These are phyloP conservation scores for Myriangium duriaei DNA, from an alignment of 2,329 filamentous ascomycete species.

Conservation along the genomic window DNA sequence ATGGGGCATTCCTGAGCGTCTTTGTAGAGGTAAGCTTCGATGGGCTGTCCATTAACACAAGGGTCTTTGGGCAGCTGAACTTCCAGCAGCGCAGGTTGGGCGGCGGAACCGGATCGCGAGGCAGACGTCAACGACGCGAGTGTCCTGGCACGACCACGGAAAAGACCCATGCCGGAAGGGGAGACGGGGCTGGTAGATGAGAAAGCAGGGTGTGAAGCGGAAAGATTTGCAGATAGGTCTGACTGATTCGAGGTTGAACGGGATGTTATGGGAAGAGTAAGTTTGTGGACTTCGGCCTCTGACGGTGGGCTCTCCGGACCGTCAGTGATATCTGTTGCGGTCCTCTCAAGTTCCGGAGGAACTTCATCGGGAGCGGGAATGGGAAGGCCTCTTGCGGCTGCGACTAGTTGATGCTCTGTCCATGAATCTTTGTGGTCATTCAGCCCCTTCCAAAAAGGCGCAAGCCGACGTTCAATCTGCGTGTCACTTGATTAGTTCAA, in stretches of 20 bases:
- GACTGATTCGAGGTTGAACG: constrained; percentile 70
- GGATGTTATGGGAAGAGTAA: constrained; percentile 68
- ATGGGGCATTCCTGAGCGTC: constrained; percentile 85
- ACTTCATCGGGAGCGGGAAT: constrained; percentile 77
- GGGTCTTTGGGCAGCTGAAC: constrained; percentile 68
- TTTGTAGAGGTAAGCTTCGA: constrained; percentile 91
- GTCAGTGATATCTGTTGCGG: constrained; percentile 16
- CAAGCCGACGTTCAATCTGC: constrained; percentile 86
- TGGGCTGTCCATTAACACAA: constrained; percentile 83
- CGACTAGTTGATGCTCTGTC: constrained; percentile 92
- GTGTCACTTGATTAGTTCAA: no score
- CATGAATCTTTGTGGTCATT: constrained; percentile 80
- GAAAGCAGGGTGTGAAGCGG: constrained; percentile 50
- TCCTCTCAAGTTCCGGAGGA: constrained; percentile 53
- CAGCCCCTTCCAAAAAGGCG: constrained; percentile 90
- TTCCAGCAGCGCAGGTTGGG: constrained; percentile 65
- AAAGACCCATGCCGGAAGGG: constrained; percentile 39
- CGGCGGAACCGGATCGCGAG: constrained; percentile 54
- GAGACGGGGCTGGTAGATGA: constrained; percentile 38
- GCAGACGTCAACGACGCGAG: constrained; percentile 64
- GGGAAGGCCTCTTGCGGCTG: constrained; percentile 70
- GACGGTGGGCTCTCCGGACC: constrained; percentile 35
- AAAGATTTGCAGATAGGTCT: constrained; percentile 48
- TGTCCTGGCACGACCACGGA: constrained; percentile 79
- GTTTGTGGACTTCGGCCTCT: constrained; percentile 51